Evolutionary conservation across 106 monocot species (phyloP).

Genomic region (Apostasia shenzhenica): DNA sequence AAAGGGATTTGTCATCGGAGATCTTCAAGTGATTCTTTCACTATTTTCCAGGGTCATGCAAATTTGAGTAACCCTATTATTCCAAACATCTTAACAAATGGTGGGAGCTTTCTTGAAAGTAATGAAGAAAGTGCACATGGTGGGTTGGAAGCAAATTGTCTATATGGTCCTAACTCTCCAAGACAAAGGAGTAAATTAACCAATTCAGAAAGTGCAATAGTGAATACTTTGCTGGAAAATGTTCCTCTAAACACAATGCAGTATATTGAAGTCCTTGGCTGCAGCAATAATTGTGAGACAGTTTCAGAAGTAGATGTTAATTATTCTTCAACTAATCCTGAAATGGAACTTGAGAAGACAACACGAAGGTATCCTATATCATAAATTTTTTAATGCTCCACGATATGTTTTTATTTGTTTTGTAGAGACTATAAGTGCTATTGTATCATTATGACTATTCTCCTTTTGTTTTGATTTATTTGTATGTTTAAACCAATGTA

Average conservation of each 20-base stretch:
- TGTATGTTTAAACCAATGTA: background rate
- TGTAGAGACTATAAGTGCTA: background rate
- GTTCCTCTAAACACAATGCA: conserved; percentile 46
- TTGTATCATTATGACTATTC: background rate
- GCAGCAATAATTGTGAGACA: conserved; percentile 6
- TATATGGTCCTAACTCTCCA: conserved; percentile 95
- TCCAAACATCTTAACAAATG: background rate
- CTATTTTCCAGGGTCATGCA: conserved; percentile 30
- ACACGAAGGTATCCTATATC: conserved; percentile 45
- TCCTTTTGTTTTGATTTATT: background rate
- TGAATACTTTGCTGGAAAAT: conserved; percentile 67
- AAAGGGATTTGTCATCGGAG: conserved; percentile 43
- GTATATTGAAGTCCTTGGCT: conserved; percentile 9
- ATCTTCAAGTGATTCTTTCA: conserved; percentile 64
- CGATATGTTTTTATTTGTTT: background rate
- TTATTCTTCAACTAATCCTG: background rate
- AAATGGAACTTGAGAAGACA: conserved; percentile 40
- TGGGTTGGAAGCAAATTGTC: conserved; percentile 41
- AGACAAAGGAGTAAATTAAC: conserved; percentile 54
- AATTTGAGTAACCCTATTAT: background rate
- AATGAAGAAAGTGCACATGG: too few relatives aligned
- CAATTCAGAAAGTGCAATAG: conserved; percentile 50
- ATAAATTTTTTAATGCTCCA: background rate
- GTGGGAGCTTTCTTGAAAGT: background rate
- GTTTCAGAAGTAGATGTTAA: conserved; percentile 13